phyloP scores from a whole-genome alignment of 1,284 basidiomycete genomes.

The Waitea zeae region DNA sequence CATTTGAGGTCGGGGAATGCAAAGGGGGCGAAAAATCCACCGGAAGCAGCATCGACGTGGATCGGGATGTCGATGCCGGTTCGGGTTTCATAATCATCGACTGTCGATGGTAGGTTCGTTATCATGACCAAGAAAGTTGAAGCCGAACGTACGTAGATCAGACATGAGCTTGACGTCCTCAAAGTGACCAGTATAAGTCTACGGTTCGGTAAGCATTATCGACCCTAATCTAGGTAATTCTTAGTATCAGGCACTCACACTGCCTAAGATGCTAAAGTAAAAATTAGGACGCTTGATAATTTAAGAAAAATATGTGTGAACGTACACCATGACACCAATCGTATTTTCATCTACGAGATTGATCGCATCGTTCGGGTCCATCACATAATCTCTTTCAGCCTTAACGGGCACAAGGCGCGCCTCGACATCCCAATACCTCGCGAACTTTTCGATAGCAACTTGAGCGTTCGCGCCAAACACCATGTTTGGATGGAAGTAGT shows the following conservation, averaged over 20 bases:
- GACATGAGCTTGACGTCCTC: conserved; percentile 53
- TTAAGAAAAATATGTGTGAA: too few relatives aligned
- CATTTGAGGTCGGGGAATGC: conserved; percentile 43
- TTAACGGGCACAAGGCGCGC: conserved; percentile 36
- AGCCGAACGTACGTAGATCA: conserved; percentile 21
- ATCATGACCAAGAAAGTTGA: background rate
- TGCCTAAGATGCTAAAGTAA: conserved; percentile 11
- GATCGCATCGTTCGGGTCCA: conserved; percentile 47
- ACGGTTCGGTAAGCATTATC: too few relatives aligned
- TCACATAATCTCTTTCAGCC: conserved; percentile 33
- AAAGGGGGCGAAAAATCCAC: conserved; percentile 52
- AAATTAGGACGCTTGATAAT: too few relatives aligned
- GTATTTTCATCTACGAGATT: conserved; percentile 60
- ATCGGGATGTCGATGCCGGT: conserved; percentile 47
- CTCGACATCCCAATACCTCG: conserved; percentile 52
- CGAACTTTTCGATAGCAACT: conserved; percentile 52
- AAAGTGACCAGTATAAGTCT: conserved; percentile 63
- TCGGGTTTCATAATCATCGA: conserved; percentile 43
- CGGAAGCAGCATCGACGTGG: conserved; percentile 41
- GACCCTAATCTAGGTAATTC: too few relatives aligned
- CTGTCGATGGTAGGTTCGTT: conserved; percentile 12
- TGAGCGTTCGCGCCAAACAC: conserved; percentile 51
- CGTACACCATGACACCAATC: conserved; percentile 40
- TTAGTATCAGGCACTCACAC: too few relatives aligned
- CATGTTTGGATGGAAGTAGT: conserved; percentile 30